phyloP scores from a whole-genome alignment of 2,329 filamentous ascomycete species.

The Bertia moriformis region DNA sequence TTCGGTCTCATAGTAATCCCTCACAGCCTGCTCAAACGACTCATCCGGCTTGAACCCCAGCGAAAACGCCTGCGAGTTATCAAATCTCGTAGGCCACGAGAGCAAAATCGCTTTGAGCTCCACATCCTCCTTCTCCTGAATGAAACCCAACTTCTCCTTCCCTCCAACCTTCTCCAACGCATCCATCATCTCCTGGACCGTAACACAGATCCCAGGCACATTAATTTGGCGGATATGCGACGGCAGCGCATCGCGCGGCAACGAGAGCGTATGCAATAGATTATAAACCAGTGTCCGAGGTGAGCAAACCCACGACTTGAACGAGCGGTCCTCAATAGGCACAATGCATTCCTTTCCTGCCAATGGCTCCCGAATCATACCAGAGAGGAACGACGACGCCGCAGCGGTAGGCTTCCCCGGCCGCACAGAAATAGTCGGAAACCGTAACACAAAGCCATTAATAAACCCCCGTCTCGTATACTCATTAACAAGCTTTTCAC shows the following conservation, averaged over 20 bases:
- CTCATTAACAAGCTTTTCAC: slow-evolving; percentile 47
- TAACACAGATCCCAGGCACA: slow-evolving; percentile 40
- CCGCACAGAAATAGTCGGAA: slow-evolving; percentile 47
- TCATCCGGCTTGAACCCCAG: slow-evolving; percentile 35
- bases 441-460: slow-evolving; percentile 39
- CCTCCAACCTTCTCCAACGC: slow-evolving; percentile 39
- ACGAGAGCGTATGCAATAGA: slow-evolving; percentile 26
- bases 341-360: slow-evolving; percentile 36
- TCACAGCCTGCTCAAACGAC: slow-evolving; percentile 36
- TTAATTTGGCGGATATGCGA: slow-evolving; percentile 35
- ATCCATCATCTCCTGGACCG: slow-evolving; percentile 45
- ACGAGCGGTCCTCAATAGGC: slow-evolving; percentile 31
- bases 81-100: slow-evolving; percentile 43
- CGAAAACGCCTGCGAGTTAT: slow-evolving; percentile 30
- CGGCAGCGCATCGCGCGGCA: slow-evolving; percentile 24
- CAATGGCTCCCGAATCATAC: slow-evolving; percentile 50
- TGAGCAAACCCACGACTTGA: slow-evolving; percentile 37
- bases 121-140: slow-evolving; percentile 38
- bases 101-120: slow-evolving; percentile 40
- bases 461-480: slow-evolving; percentile 43
- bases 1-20: slow-evolving; percentile 32
- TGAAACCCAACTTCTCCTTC: slow-evolving; percentile 31
- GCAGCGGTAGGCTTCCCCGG: slow-evolving; percentile 44
- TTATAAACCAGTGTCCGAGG: slow-evolving; percentile 36
- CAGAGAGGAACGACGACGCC: slow-evolving; percentile 47